These are phyloP conservation scores for Ambrosia hybrid DNA, from an alignment of 140 eudicot genomes.

Conservation along the genomic window DNA sequence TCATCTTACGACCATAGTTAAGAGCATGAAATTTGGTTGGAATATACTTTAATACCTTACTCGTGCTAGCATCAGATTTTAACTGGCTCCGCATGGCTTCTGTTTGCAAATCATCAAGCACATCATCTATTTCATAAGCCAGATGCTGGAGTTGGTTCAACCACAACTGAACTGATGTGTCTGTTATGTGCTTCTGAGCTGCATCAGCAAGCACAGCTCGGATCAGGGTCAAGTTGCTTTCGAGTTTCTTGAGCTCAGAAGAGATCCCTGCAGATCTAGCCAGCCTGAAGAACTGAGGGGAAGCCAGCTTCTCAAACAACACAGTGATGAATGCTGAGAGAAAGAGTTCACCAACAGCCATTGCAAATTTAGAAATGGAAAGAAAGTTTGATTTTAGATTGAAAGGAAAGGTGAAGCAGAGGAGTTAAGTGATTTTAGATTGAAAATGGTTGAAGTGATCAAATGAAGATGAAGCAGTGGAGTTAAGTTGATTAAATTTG, in stretches of 20 bases:
- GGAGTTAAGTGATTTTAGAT: too few relatives aligned
- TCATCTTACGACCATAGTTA: slow-evolving; percentile 8
- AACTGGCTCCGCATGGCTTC: too few relatives aligned
- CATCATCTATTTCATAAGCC: slow-evolving; percentile 18
- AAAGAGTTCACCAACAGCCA: slow-evolving; percentile 8
- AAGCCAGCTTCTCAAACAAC: slow-evolving; percentile 1
- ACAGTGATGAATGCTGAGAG: not conserved
- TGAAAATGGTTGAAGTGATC: too few relatives aligned
- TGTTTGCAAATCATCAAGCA: not conserved
- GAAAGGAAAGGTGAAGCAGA: too few relatives aligned
- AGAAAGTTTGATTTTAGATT: too few relatives aligned
- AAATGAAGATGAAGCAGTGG: too few relatives aligned
- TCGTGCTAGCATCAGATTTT: too few relatives aligned
- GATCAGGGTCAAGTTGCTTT: not conserved
- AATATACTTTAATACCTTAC: not conserved
- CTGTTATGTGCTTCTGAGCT: not conserved
- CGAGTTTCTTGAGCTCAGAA: not conserved
- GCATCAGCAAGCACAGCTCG: slow-evolving; percentile 21
- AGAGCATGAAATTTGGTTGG: slow-evolving; percentile 9
- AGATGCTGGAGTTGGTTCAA: not conserved
- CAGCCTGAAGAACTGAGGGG: not conserved
- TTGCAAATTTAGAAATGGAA: not conserved
- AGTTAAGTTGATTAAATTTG: too few relatives aligned
- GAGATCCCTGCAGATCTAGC: not conserved
- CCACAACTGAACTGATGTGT: not conserved